Evolutionary conservation across 2,329 filamentous ascomycete species (phyloP).

Genomic region (Penicillium sp.): DNA sequence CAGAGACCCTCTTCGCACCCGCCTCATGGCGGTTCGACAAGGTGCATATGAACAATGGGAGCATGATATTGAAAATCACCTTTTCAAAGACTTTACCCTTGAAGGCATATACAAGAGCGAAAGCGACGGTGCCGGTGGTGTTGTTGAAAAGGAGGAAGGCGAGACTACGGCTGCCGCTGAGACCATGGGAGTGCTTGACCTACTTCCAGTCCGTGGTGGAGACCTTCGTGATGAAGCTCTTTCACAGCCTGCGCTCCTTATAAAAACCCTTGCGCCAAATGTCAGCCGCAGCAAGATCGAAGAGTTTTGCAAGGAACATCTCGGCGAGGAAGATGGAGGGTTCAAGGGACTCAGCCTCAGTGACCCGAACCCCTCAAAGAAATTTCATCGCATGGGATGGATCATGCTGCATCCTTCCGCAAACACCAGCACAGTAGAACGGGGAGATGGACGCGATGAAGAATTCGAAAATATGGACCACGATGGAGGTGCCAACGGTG

Average conservation of each 20-base stretch:
- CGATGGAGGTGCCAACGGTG: constrained; percentile 33
- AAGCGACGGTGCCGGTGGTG: constrained; percentile 77
- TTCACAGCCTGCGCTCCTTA: constrained; percentile 85
- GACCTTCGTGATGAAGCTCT: constrained; percentile 87
- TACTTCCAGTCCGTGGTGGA: constrained; percentile 77
- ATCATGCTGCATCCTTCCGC: constrained; percentile 85
- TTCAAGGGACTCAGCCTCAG: constrained; percentile 96
- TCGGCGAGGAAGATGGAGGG: constrained; percentile 85
- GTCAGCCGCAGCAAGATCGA: constrained; percentile 93
- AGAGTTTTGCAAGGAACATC: constrained; percentile 87
- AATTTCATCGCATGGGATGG: constrained; percentile 97
- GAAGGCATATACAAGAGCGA: constrained; percentile 94
- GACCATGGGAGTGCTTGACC: constrained; percentile 85
- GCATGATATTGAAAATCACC: constrained; percentile 75
- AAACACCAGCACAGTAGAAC: constrained; percentile 65
- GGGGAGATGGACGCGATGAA: constrained; percentile 70
- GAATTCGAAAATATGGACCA: constrained; percentile 54
- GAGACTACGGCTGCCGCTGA: constrained; percentile 89
- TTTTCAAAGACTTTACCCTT: constrained; percentile 91
- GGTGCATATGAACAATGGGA: constrained; percentile 84
- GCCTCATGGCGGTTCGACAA: constrained; percentile 76
- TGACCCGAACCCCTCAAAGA: constrained; percentile 94
- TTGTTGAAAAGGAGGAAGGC: constrained; percentile 92
- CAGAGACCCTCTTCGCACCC: constrained; percentile 68
- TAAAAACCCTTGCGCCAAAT: constrained; percentile 96